Evolutionary conservation across 805 yeast genomes (phyloP).

Genomic region (Kodamaea hsintzibuensis): DNA sequence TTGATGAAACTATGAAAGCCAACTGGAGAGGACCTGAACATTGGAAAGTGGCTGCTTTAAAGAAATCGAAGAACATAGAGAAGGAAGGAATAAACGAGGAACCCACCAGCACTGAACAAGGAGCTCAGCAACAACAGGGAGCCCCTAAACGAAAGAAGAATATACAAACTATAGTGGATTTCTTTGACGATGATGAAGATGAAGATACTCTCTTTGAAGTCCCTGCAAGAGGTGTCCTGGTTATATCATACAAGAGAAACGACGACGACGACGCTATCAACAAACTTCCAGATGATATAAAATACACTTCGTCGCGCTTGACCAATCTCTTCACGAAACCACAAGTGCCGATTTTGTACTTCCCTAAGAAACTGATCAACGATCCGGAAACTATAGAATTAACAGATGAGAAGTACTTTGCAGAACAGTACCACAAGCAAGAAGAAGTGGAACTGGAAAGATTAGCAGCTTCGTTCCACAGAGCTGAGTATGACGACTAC

Average conservation of each 20-base stretch:
- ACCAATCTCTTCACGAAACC: conserved; percentile 73
- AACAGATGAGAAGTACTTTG: conserved; percentile 75
- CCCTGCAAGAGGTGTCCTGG: conserved; percentile 24
- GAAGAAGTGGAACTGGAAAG: conserved; percentile 36
- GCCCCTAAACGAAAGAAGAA: conserved; percentile 22
- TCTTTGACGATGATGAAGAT: conserved; percentile 35
- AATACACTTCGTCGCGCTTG: conserved; percentile 67
- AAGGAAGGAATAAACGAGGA: conserved; percentile 7
- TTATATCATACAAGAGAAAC: conserved; percentile 31
- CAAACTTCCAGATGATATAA: conserved; percentile 70
- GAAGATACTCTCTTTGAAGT: conserved; percentile 34
- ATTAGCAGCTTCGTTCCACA: conserved; percentile 39
- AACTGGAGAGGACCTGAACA: conserved; percentile 93
- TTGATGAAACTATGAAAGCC: conserved; percentile 66
- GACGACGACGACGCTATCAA: conserved; percentile 35
- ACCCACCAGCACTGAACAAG: background rate
- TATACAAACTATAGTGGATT: conserved; percentile 28
- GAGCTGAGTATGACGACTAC: conserved; percentile 43
- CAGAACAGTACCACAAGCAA: conserved; percentile 54
- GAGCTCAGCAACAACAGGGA: conserved; percentile 1
- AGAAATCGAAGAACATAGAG: conserved; percentile 37
- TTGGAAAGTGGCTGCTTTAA: conserved; percentile 77
- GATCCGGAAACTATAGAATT: conserved; percentile 24
- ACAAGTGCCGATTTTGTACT: conserved; percentile 34
- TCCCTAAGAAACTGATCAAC: conserved; percentile 14